phyloP scores from a whole-genome alignment of 2,329 filamentous ascomycete species.

The Gnomoniopsis sp. region DNA sequence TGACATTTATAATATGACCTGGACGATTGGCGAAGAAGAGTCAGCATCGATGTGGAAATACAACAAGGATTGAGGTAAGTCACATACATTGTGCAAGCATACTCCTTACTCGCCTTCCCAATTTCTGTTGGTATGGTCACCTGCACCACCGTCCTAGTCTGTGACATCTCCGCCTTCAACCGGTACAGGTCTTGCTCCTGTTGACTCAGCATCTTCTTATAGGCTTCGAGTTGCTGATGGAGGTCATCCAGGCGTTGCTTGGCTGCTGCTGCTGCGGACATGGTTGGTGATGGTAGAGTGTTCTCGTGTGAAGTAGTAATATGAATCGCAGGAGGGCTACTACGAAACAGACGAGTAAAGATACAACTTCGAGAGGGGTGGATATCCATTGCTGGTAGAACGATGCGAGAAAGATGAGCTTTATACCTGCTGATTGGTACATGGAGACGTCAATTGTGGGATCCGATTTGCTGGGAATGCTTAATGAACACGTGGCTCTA shows the following conservation, averaged over 20 bases:
- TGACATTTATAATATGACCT: background rate
- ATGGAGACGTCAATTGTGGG: background rate
- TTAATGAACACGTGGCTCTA: background rate
- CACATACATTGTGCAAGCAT: constrained; percentile 1
- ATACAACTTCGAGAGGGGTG: background rate
- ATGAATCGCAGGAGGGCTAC: background rate
- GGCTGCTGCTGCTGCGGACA: background rate
- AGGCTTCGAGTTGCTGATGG: background rate
- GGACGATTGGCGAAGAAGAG: background rate
- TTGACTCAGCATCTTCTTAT: background rate
- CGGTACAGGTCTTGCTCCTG: background rate
- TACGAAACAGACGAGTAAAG: background rate
- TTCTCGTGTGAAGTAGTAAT: background rate
- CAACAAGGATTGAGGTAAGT: constrained; percentile 31
- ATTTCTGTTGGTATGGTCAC: constrained; percentile 1
- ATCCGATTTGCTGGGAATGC: background rate
- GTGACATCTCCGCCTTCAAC: background rate
- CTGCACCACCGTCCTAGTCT: constrained; percentile 1
- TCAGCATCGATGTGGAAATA: background rate
- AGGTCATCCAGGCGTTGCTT: background rate
- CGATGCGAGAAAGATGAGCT: background rate
- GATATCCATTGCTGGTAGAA: background rate
- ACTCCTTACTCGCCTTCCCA: background rate
- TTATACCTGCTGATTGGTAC: background rate
- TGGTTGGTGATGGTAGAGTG: background rate